Conservation (phyloP, 331 rosid species). For the Phaseolus coccineus region DNA sequence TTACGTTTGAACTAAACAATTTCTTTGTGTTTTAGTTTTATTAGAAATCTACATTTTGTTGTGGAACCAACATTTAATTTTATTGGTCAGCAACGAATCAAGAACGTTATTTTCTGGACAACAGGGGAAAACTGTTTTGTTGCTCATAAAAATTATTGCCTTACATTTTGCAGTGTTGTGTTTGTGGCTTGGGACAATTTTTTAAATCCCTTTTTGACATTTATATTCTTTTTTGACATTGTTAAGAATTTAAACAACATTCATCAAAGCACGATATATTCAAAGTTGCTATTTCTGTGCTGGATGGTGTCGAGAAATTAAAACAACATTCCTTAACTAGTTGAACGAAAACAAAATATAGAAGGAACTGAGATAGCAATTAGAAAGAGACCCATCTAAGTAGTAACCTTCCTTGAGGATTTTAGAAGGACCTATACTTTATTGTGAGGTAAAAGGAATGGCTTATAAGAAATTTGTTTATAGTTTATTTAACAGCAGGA, state of each 20-base stretch:
- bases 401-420: neutral
- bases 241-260: neutral
- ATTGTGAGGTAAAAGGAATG: neutral
- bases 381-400: neutral
- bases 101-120: constrained; percentile 33
- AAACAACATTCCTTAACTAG: neutral
- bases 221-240: neutral
- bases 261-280: neutral
- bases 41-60: constrained; percentile 13
- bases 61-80: neutral
- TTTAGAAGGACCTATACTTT: constrained; percentile 1
- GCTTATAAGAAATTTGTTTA: neutral
- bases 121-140: neutral
- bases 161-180: neutral
- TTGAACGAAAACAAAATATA: neutral
- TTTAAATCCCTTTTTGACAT: neutral
- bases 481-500: neutral
- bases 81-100: neutral
- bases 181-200: neutral
- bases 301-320: neutral
- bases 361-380: neutral
- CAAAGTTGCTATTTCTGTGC: neutral
- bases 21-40: constrained; percentile 21
- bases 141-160: neutral
- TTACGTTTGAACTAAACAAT: neutral